Conservation (phyloP, 2,329 filamentous ascomycete species). For the Penicillium sp. region DNA sequence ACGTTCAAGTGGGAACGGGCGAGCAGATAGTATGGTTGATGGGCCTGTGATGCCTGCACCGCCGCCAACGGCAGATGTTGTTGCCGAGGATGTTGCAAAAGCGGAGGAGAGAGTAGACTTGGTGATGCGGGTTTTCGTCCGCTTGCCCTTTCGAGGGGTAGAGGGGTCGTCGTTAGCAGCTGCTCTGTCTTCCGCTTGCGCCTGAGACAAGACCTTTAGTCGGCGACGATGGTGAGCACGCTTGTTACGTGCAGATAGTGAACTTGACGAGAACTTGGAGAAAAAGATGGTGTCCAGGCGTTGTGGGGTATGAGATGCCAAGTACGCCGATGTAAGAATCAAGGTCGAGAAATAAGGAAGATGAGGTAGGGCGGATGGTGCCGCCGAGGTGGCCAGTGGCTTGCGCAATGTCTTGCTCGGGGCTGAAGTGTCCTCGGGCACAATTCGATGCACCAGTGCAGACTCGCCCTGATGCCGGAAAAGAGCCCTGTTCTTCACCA, state of each 20-base stretch:
- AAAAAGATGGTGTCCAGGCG: conserved; percentile 57
- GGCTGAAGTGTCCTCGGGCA: conserved; percentile 38
- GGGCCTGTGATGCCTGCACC: conserved; percentile 44
- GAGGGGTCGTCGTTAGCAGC: conserved; percentile 37
- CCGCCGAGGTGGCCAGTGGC: conserved; percentile 31
- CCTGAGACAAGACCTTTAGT: conserved; percentile 49
- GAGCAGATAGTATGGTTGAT: conserved; percentile 49
- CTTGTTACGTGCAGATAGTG: conserved; percentile 51
- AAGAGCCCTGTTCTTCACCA: conserved; percentile 60
- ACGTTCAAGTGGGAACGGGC: conserved; percentile 54
- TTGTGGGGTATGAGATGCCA: conserved; percentile 55
- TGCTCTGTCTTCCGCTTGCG: conserved; percentile 43
- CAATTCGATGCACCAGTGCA: conserved; percentile 50
- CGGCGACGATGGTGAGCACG: conserved; percentile 51
- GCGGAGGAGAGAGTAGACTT: conserved; percentile 49
- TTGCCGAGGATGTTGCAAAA: conserved; percentile 47
- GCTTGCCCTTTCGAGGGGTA: conserved; percentile 44
- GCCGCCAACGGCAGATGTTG: conserved; percentile 40
- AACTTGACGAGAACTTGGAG: conserved; percentile 55
- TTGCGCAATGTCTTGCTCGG: conserved; percentile 24
- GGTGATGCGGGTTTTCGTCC: conserved; percentile 48
- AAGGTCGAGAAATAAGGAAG: conserved; percentile 56
- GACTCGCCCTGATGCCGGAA: conserved; percentile 55
- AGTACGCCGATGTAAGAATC: conserved; percentile 54
- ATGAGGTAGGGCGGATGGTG: conserved; percentile 42